These are phyloP conservation scores for Solanum rostratum DNA, from an alignment of 257 asterid species.

Conservation along the genomic window DNA sequence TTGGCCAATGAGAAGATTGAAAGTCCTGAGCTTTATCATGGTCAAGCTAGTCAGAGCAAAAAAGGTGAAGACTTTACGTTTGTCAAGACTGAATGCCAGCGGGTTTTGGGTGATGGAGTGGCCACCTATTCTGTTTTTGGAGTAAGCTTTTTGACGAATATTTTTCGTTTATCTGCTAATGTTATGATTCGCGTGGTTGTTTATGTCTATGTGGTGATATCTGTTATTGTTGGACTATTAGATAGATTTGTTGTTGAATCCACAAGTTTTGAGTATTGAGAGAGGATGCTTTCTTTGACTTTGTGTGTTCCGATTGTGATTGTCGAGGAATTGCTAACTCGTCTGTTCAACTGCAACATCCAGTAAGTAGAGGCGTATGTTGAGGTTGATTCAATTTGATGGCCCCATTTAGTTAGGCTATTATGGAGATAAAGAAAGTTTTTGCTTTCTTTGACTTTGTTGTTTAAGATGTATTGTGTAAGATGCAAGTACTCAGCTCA, in stretches of 20 bases:
- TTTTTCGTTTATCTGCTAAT: neutral
- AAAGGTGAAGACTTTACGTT: slow-evolving; percentile 92
- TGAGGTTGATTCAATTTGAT: neutral
- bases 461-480: neutral
- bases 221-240: neutral
- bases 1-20: slow-evolving; percentile 91
- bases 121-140: slow-evolving; percentile 81
- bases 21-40: slow-evolving; percentile 68
- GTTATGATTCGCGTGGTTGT: neutral
- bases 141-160: slow-evolving; percentile 24
- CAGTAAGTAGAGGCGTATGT: neutral
- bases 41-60: slow-evolving; percentile 88
- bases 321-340: neutral
- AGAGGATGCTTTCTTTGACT: neutral
- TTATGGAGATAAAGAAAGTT: neutral
- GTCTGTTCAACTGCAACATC: neutral
- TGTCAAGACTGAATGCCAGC: slow-evolving; percentile 76
- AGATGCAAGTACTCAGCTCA: neutral
- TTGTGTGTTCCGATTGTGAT: neutral
- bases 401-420: neutral
- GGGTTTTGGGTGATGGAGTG: slow-evolving; percentile 84
- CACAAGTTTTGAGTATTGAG: neutral
- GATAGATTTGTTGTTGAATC: neutral
- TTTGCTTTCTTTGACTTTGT: neutral
- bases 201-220: neutral